Percentiles rank a stretch among this genome's conserved stretches.
Conservation (phyloP, 208 protist genomes). For the Perkinsela sp. region DNA sequence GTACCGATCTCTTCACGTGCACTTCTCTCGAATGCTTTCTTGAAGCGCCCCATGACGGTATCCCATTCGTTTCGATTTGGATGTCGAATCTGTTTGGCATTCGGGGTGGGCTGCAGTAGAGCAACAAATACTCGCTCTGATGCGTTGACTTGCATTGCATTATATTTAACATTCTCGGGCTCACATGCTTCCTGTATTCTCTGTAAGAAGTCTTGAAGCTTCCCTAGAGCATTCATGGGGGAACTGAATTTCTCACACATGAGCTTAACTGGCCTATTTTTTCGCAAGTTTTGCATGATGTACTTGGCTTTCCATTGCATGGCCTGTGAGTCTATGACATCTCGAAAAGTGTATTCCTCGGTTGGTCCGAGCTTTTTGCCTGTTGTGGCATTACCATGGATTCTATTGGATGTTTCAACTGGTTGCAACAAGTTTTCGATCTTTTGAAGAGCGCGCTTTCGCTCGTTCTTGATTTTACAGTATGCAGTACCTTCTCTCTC, state of each 20-base stretch:
- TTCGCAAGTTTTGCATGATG: conserved; percentile 32
- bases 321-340: conserved; percentile 53
- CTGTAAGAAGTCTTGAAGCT: conserved; percentile 39
- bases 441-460: conserved; percentile 15
- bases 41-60: conserved; percentile 20
- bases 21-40: conserved; percentile 22
- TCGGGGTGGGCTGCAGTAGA: conserved; percentile 23
- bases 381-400: conserved; percentile 4
- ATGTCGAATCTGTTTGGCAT: conserved; percentile 14
- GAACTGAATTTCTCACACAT: conserved; percentile 43
- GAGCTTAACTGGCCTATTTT: conserved; percentile 33
- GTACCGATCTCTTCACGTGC: conserved; percentile 22
- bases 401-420: conserved; percentile 4
- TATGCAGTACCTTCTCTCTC: conserved; percentile 25
- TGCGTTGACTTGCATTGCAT: conserved; percentile 39
- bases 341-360: conserved; percentile 32
- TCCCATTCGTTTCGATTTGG: conserved; percentile 50
- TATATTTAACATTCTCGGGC: conserved; percentile 19
- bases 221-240: conserved; percentile 20
- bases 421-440: conserved; percentile 24
- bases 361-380: conserved; percentile 10
- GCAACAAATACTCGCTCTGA: conserved; percentile 35
- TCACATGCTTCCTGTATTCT: conserved; percentile 30
- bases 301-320: conserved; percentile 58
- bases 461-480: conserved; percentile 37